Evolutionary conservation across 2,329 filamentous ascomycete genomes (phyloP).

Genomic region (Zymoseptoria pseudotritici): DNA sequence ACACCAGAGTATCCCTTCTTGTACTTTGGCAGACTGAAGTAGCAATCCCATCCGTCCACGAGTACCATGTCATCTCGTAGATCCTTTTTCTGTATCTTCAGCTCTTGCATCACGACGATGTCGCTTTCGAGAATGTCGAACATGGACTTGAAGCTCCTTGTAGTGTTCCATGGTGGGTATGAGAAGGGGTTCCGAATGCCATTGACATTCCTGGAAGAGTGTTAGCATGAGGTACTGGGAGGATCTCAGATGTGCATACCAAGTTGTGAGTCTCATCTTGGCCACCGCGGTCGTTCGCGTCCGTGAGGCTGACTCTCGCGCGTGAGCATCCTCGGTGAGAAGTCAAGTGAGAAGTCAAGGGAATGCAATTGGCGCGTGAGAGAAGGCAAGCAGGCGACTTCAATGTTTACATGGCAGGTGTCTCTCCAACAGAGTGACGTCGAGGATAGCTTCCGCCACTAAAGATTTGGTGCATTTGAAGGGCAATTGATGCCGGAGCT

Average conservation of each 20-base stretch:
- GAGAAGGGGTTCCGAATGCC: slow-evolving; percentile 49
- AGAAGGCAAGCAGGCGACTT: neutral
- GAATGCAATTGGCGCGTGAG: neutral
- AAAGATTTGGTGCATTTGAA: neutral
- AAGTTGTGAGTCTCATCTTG: slow-evolving; percentile 34
- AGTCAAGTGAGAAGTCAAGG: neutral
- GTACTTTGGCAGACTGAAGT: slow-evolving; percentile 83
- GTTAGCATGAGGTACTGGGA: slow-evolving; percentile 2
- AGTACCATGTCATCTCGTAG: slow-evolving; percentile 92
- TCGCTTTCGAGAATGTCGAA: slow-evolving; percentile 89
- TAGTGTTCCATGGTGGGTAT: slow-evolving; percentile 45
- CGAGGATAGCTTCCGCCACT: neutral
- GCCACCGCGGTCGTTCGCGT: slow-evolving; percentile 3
- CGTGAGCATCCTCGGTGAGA: neutral
- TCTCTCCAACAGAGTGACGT: neutral
- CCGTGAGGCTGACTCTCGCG: neutral
- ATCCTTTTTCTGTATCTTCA: slow-evolving; percentile 92
- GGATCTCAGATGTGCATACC: slow-evolving; percentile 15
- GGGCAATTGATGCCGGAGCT: neutral
- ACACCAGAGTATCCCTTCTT: slow-evolving; percentile 98
- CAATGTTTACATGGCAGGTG: neutral
- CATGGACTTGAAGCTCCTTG: slow-evolving; percentile 57
- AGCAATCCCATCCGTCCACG: slow-evolving; percentile 91
- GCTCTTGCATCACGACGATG: slow-evolving; percentile 90
- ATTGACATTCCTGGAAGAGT: slow-evolving; percentile 43